These are phyloP conservation scores for Physcomitrium patens DNA, from an alignment of 225 moss, liverwort and hornwort genomes.

Conservation along the genomic window DNA sequence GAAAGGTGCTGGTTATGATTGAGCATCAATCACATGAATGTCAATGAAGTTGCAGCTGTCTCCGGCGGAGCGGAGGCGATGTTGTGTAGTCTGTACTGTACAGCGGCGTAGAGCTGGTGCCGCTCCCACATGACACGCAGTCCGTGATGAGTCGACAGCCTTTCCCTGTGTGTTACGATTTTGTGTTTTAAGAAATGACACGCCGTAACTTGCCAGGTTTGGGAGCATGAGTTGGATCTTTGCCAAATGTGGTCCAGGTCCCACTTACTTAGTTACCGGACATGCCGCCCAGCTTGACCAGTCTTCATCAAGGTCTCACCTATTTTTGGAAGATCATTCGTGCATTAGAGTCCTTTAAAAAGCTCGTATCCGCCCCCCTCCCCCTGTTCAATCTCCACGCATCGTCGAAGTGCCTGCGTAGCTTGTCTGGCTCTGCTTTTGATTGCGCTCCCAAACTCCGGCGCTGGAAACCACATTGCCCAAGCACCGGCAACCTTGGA, in stretches of 20 bases:
- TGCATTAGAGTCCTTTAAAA: background rate
- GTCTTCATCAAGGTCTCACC: too few relatives aligned
- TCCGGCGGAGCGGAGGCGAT: too few relatives aligned
- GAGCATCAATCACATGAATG: too few relatives aligned
- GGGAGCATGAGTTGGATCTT: conserved; percentile 5
- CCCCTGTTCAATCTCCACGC: background rate
- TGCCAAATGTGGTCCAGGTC: background rate
- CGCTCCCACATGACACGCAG: too few relatives aligned
- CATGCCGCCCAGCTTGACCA: too few relatives aligned
- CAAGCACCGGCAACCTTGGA: background rate
- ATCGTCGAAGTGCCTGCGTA: background rate
- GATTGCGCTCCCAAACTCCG: conserved; percentile 3
- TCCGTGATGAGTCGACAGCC: background rate
- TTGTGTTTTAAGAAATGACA: background rate
- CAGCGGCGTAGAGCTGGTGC: too few relatives aligned
- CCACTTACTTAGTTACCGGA: background rate
- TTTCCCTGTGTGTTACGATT: background rate
- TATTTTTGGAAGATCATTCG: background rate
- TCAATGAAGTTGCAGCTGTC: too few relatives aligned
- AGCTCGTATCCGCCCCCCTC: background rate
- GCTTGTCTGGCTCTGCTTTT: background rate
- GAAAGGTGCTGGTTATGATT: too few relatives aligned
- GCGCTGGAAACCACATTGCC: conserved; percentile 8
- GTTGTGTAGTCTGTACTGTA: too few relatives aligned
- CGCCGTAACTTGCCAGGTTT: background rate